phyloP scores from a whole-genome alignment of 805 yeast genomes.

The Cyberlindnera petersonii region DNA sequence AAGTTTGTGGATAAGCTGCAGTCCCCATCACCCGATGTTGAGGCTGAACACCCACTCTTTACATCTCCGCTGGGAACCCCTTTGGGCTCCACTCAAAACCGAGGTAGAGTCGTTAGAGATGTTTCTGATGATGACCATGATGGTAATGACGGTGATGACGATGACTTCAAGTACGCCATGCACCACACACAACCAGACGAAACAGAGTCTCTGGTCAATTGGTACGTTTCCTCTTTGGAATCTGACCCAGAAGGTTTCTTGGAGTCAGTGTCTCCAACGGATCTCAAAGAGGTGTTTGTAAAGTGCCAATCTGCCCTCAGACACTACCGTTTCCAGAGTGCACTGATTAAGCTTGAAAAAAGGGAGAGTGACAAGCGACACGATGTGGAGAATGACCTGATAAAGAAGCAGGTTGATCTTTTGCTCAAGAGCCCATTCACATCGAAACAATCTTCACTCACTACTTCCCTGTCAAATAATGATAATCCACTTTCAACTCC shows the following conservation, averaged over 20 bases:
- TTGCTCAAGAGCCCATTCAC: slow-evolving; percentile 22
- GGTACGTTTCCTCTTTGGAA: slow-evolving; percentile 7
- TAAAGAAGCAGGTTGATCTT: slow-evolving; percentile 22
- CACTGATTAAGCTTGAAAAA: slow-evolving; percentile 20
- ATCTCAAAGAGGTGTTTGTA: slow-evolving; percentile 5
- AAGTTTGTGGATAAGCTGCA: slow-evolving; percentile 1
- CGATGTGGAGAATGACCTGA: slow-evolving; percentile 23
- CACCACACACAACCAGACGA: slow-evolving; percentile 9
- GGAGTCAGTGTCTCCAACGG: slow-evolving; percentile 1
- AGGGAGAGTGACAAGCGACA: slow-evolving; percentile 19
- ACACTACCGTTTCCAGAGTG: slow-evolving; percentile 23
- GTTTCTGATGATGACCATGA: no score
- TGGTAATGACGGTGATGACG: slow-evolving; percentile 1
- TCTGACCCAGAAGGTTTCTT: slow-evolving; percentile 2
- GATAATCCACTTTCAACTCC: slow-evolving; percentile 1
- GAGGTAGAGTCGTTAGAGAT: no score
- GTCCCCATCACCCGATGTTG: not conserved
- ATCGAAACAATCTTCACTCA: not conserved
- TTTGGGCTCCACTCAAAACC: no score
- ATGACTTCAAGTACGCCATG: slow-evolving; percentile 5
- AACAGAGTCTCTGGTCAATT: slow-evolving; percentile 5
- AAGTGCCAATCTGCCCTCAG: slow-evolving; percentile 18
- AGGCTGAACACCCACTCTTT: not conserved
- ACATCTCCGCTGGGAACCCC: slow-evolving; percentile 7
- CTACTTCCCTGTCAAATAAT: not conserved